Conservation (phyloP, 2,329 filamentous ascomycete genomes). For the Cercospora zeina region DNA sequence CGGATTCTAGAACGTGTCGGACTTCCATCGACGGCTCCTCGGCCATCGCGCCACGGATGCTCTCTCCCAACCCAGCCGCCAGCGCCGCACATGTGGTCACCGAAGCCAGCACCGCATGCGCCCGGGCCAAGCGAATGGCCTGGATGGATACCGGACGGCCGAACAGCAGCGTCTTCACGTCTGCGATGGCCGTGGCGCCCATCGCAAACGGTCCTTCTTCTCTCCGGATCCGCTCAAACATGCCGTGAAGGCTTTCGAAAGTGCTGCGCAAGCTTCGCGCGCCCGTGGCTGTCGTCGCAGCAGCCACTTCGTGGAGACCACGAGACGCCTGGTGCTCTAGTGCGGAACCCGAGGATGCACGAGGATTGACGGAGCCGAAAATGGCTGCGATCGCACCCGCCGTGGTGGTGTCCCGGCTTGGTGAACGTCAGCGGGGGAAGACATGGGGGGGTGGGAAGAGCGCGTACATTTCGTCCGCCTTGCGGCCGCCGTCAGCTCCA, state of each 20-base stretch:
- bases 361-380: conserved; percentile 38
- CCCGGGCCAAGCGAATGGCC: conserved; percentile 35
- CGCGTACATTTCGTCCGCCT: conserved; percentile 35
- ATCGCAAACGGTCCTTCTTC: conserved; percentile 17
- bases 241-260: conserved; percentile 30
- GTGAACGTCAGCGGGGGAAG: conserved; percentile 2
- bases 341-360: conserved; percentile 21
- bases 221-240: conserved; percentile 20
- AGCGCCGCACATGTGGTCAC: conserved; percentile 25
- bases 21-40: conserved; percentile 23
- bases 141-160: conserved; percentile 33
- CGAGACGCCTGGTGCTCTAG: conserved; percentile 26
- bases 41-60: conserved; percentile 25
- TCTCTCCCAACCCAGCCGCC: conserved; percentile 23
- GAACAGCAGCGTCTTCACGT: conserved; percentile 34
- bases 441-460: conserved; percentile 5
- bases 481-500: conserved; percentile 40
- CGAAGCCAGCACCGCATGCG: conserved; percentile 34
- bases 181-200: conserved; percentile 19
- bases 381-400: conserved; percentile 37
- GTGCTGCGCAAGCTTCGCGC: conserved; percentile 28
- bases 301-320: conserved; percentile 27
- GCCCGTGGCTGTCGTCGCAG: conserved; percentile 21
- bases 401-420: conserved; percentile 32
- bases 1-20: conserved; percentile 18